phyloP scores from a whole-genome alignment of 352 stramenopile genomes.

The Halophytophthora batemanensis region DNA sequence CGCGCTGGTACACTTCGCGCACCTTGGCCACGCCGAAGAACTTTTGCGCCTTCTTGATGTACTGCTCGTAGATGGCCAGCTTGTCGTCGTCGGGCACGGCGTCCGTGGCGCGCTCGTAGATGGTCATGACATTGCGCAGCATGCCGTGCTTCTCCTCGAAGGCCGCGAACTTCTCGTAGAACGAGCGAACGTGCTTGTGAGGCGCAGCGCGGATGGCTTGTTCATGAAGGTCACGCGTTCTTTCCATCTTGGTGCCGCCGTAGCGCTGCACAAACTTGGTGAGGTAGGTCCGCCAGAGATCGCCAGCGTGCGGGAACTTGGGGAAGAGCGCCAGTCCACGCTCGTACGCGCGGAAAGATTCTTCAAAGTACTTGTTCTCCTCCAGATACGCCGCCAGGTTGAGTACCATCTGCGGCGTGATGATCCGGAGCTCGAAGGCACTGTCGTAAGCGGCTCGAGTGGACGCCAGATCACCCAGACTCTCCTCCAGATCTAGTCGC shows the following conservation, averaged over 20 bases:
- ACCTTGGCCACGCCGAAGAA: constrained; percentile 96
- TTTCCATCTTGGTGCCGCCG: constrained; percentile 94
- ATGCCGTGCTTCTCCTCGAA: constrained; percentile 98
- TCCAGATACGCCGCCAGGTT: constrained; percentile 97
- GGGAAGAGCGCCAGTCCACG: constrained; percentile 72
- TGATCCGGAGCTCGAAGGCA: constrained; percentile 95
- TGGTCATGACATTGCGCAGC: constrained; percentile 93
- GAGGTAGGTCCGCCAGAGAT: constrained; percentile 97
- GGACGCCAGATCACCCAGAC: constrained; percentile 93
- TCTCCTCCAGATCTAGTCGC: constrained; percentile 98
- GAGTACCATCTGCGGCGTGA: constrained; percentile 96
- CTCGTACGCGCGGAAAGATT: constrained; percentile 94
- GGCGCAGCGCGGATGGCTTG: constrained; percentile 87
- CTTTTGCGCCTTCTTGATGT: constrained; percentile 94
- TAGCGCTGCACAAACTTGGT: constrained; percentile 95
- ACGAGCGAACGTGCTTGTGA: constrained; percentile 81
- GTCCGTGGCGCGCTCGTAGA: constrained; percentile 94
- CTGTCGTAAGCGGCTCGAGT: constrained; percentile 95
- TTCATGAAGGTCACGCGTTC: constrained; percentile 96
- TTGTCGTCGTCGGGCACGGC: constrained; percentile 87
- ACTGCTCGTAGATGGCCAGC: constrained; percentile 92
- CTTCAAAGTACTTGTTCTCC: constrained; percentile 97
- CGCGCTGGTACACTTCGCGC: constrained; percentile 96
- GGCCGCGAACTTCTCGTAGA: constrained; percentile 88
- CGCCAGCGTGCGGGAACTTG: constrained; percentile 93